phyloP scores from a whole-genome alignment of 768 basidiomycete genomes.

The Mrakia blollopis region DNA sequence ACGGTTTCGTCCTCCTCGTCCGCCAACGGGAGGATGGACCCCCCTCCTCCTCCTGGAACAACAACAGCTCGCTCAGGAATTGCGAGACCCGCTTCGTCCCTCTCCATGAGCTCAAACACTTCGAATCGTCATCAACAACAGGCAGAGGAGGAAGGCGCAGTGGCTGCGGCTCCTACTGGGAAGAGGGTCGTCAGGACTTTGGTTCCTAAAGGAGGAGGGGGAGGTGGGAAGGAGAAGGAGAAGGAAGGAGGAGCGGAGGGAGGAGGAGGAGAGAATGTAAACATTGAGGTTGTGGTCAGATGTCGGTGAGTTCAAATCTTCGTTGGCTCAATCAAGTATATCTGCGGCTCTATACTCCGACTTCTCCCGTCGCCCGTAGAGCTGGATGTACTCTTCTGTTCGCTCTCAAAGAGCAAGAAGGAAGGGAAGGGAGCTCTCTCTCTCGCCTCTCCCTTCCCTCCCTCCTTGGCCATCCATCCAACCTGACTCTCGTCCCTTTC shows the following conservation, averaged over 20 bases:
- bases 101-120: conserved; percentile 18
- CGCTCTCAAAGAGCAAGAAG: neutral
- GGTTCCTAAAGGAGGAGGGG: neutral
- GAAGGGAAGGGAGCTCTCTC: neutral
- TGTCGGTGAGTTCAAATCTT: conserved; percentile 54
- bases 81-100: conserved; percentile 7
- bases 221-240: neutral
- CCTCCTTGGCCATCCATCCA: neutral
- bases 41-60: conserved; percentile 3
- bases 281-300: conserved; percentile 90
- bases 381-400: neutral
- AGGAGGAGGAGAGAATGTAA: conserved; percentile 68
- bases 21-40: neutral
- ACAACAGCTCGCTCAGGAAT: neutral
- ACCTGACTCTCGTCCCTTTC: neutral
- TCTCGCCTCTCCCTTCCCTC: neutral
- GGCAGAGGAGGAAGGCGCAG: no score
- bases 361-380: neutral
- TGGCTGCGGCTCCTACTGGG: neutral
- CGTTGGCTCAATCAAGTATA: neutral
- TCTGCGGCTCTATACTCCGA: no score
- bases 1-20: neutral
- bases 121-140: neutral
- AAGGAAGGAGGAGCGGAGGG: conserved; percentile 36
- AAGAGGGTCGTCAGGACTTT: neutral